Percentiles rank a stretch among this genome's conserved stretches.
Conservation (phyloP, 257 asterid species). For the Solanum sitiens region DNA sequence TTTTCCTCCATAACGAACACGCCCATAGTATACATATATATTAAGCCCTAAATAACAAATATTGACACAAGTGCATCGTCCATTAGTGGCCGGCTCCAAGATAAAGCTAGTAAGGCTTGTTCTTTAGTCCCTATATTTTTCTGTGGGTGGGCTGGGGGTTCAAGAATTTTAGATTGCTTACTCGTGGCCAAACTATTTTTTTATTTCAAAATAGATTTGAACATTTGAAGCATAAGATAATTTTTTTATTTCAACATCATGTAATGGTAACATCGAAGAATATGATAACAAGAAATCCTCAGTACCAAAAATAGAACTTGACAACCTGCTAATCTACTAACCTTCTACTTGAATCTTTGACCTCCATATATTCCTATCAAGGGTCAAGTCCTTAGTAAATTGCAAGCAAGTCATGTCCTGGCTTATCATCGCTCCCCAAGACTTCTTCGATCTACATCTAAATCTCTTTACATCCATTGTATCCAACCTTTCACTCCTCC, state of each 20-base stretch:
- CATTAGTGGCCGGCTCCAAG: neutral
- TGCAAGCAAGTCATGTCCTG: neutral
- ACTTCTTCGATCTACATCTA: neutral
- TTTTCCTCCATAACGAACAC: neutral
- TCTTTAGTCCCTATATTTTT: neutral
- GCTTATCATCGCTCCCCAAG: neutral
- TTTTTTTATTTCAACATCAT: neutral
- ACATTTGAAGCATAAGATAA: neutral
- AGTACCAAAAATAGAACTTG: neutral
- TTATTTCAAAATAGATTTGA: neutral
- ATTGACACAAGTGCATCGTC: neutral
- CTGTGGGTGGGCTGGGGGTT: neutral
- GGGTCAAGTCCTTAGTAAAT: neutral
- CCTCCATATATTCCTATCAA: too few species aligned
- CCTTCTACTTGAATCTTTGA: neutral
- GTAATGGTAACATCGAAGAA: neutral
- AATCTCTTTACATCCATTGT: neutral
- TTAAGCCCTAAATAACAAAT: neutral
- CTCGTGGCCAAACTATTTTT: neutral
- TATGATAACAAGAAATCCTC: neutral
- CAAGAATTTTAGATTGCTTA: neutral
- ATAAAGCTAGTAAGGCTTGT: neutral
- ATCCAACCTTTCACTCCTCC: neutral
- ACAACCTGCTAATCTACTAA: neutral
- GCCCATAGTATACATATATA: neutral